Evolutionary conservation across 805 yeast genomes (phyloP).

Genomic region (Clavispora santaluciae): DNA sequence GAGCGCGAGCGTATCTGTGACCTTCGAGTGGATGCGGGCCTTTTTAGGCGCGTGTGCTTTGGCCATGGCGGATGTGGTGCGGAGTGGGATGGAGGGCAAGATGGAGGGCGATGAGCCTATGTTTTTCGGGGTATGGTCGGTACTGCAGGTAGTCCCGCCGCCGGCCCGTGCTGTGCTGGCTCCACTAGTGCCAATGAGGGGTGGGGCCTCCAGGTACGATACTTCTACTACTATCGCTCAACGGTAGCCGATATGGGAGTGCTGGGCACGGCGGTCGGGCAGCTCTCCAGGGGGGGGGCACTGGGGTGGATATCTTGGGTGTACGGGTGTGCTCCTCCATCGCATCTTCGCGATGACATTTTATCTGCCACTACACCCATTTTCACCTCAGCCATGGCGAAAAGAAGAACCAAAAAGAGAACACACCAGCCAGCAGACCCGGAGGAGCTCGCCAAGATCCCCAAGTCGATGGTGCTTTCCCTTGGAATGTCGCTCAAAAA

Average conservation of each 20-base stretch:
- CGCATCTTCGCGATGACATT: constrained; percentile 2
- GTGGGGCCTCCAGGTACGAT: no score
- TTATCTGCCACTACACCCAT: not conserved
- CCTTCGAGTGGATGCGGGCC: constrained; percentile 11
- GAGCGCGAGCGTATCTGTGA: constrained; percentile 38
- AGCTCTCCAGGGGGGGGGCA: no score
- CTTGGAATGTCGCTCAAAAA: constrained; percentile 74
- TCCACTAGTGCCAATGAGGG: not conserved
- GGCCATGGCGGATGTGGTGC: constrained; percentile 1
- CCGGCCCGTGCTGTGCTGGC: not conserved
- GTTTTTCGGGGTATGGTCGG: not conserved
- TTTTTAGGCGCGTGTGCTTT: constrained; percentile 7
- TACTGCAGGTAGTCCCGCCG: not conserved
- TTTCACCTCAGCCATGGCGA: constrained; percentile 27
- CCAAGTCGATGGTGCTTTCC: constrained; percentile 91
- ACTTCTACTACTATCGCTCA: no score
- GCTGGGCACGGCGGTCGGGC: no score
- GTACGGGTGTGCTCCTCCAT: constrained; percentile 8
- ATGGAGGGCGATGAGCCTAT: not conserved
- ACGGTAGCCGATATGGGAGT: no score
- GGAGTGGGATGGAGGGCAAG: not conserved
- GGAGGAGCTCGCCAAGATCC: constrained; percentile 69
- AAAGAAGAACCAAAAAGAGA: constrained; percentile 64
- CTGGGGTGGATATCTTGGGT: no score
- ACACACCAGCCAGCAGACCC: constrained; percentile 68